Base-by-base conservation (phyloP, 2,329 filamentous ascomycete species). In the Lomentospora prolificans region DNA sequence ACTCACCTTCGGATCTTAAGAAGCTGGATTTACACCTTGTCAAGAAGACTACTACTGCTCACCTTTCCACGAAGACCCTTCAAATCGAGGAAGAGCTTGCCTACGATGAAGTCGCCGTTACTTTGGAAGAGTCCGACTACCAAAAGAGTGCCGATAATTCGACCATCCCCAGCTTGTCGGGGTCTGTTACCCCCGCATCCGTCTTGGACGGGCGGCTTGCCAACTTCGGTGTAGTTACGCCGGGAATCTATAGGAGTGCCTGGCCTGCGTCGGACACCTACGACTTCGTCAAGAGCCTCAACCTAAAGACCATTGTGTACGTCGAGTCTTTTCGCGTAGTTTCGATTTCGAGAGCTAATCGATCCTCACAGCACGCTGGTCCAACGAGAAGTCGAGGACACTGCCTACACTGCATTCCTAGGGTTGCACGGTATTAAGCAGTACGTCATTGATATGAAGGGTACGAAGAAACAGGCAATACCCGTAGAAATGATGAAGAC, bases 401-500 rank as follows among this genome's bases (percentile, higher is more conserved):
- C 75, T 3, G 76, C 74, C 0, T 80, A 82, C 54, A 65, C 73
- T 22, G 65, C 70, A 2, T 96, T 94, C 65, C 80, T 95, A 61
- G 66, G 75, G 36, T 68, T 73, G 4, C 82, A 86, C 61, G 77
- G 76, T 59, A 92, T 96, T 64, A 77, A 77, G 48, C 89, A 95
- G 62, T 74, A 84, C 60, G 76, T 88, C 44, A 86, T 95, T 64
- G 80, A 85, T 61, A 87, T 96, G 75, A 81, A 85, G 59, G 87
- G 90, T n/a, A 96, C 95, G 61, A 96, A 96, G 70, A 90, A 91
- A 62, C 76, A 85, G 55, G 77, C 78, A 7, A 89, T 89, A 33
- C 80, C 86, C 0, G 66, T 81, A 6, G 69, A 75, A 48, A 82
- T 84, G 25, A 89, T 96, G 78, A 77, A 79, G 59, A 73, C 80